A percentile compares a stretch with the other conserved stretches of the same genome.
phyloP scores from a whole-genome alignment of 441 rosid genomes.

The Adansonia rubrostipa region DNA sequence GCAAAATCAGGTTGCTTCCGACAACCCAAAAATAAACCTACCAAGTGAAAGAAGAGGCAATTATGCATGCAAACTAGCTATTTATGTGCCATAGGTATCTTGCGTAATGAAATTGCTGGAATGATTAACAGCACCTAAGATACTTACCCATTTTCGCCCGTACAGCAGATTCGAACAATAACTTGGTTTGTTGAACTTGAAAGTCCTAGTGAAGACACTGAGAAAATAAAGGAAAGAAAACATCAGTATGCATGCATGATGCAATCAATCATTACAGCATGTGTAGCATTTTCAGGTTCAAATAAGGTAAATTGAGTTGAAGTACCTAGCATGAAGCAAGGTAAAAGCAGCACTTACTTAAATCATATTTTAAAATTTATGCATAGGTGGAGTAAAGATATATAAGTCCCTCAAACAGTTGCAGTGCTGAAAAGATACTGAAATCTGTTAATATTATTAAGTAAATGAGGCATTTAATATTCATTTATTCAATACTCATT shows the following conservation, averaged over 20 bases:
- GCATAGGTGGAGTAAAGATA: background rate
- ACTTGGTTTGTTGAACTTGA: constrained; percentile 65
- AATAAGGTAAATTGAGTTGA: background rate
- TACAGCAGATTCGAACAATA: constrained; percentile 46
- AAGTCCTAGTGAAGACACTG: constrained; percentile 72
- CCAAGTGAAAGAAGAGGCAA: constrained; percentile 7
- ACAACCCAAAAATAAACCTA: constrained; percentile 74
- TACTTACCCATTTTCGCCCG: constrained; percentile 64
- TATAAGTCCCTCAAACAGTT: background rate
- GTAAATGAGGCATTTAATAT: background rate
- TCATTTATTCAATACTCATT: background rate
- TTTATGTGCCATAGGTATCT: background rate
- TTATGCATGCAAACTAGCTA: constrained; percentile 9
- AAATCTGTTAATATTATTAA: background rate
- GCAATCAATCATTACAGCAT: background rate
- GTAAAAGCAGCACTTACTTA: background rate
- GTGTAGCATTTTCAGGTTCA: background rate
- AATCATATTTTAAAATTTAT: background rate
- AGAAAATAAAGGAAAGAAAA: background rate
- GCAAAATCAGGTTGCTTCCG: constrained; percentile 65
- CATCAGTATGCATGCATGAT: background rate
- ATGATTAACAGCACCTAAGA: background rate
- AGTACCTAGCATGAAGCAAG: background rate
- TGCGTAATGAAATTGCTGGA: background rate
- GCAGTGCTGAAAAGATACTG: background rate